Evolutionary conservation across 1,284 basidiomycete species (phyloP), one percentile per base, ranked within the genome.

Genomic region (Microbotryomycetes sp.): DNA sequence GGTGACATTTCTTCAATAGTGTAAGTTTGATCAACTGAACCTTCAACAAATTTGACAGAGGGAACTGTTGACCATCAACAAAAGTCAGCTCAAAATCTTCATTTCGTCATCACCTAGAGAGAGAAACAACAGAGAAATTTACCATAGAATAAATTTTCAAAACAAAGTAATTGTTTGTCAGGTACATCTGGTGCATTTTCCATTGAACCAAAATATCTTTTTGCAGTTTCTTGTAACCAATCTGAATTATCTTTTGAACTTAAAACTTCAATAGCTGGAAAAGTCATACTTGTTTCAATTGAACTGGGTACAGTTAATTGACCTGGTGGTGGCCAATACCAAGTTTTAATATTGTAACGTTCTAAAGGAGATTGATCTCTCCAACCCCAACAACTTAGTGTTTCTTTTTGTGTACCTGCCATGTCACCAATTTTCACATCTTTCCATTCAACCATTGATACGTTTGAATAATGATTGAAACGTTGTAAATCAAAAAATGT

Each of bases 261-360:
- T 31, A 68, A 58, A 42, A 63, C 56, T 46, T 68, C 66, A 49
- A 68, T 68, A 19, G 59, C 64, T n/a, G 66, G 64, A 59, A 68
- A 65, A 12, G 64, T 68, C 57, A 68, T 65, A 28, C 50, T 51
- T 28, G 64, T 68, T 52, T 65, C 61, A 49, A 62, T 62, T 32
- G 61, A 63, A 9, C 54, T 56, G 4, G 62, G 56, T 29, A 63
- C 59, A 30, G 62, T 62, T 7, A 64, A 55, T 28, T 68, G 64
- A 2, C 62, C 64, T 4, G 66, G 66, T 47, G 54, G 65, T 0
- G 66, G 64, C 64, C 64, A 68, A 30, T 65, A 68, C 30, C 52
- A 26, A 6, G 66, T 68, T 49, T 66, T 49, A 53, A 66, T 50
- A 47, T 65, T 65, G 62, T 68, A 68, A 9, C 66, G 61, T 7